These are phyloP conservation scores for Pythium folliculosum DNA, from an alignment of 352 stramenopile genomes.

Conservation along the genomic window DNA sequence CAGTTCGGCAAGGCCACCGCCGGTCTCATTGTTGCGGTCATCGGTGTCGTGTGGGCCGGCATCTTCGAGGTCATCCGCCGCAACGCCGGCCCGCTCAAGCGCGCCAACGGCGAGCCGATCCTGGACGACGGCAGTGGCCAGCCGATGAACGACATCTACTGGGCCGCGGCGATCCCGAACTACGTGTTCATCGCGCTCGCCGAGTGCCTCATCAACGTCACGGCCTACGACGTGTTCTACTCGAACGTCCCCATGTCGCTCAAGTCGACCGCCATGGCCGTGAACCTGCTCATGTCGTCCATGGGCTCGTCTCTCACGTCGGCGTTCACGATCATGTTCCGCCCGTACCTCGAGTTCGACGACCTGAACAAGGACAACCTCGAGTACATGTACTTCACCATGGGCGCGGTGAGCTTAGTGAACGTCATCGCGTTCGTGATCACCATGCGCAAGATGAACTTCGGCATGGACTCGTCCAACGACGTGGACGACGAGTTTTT, in stretches of 20 bases:
- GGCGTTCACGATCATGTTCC: constrained; percentile 70
- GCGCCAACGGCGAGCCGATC: constrained; percentile 1
- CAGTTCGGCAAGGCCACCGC: constrained; percentile 38
- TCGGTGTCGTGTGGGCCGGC: constrained; percentile 47
- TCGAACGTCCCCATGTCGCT: constrained; percentile 52
- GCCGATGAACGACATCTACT: constrained; percentile 69
- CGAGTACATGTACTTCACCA: constrained; percentile 75
- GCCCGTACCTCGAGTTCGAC: constrained; percentile 44
- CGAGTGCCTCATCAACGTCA: constrained; percentile 71
- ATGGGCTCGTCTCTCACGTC: constrained; percentile 61
- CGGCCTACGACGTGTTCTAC: constrained; percentile 69
- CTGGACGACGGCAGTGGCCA: constrained; percentile 9
- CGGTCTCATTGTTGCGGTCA: constrained; percentile 37
- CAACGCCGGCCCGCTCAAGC: constrained; percentile 35
- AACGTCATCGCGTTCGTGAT: constrained; percentile 52
- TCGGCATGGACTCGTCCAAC: constrained; percentile 38
- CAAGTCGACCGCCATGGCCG: constrained; percentile 45
- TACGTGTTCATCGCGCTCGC: constrained; percentile 60
- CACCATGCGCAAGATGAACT: constrained; percentile 64
- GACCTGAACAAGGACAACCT: constrained; percentile 62
- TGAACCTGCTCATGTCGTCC: constrained; percentile 66
- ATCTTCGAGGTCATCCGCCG: constrained; percentile 48
- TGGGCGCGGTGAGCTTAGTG: constrained; percentile 46
- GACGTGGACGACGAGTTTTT: constrained; percentile 21
- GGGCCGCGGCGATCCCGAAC: constrained; percentile 49